These are phyloP conservation scores for Phialocephala subalpina DNA, from an alignment of 2,329 filamentous ascomycete species.

Conservation along the genomic window DNA sequence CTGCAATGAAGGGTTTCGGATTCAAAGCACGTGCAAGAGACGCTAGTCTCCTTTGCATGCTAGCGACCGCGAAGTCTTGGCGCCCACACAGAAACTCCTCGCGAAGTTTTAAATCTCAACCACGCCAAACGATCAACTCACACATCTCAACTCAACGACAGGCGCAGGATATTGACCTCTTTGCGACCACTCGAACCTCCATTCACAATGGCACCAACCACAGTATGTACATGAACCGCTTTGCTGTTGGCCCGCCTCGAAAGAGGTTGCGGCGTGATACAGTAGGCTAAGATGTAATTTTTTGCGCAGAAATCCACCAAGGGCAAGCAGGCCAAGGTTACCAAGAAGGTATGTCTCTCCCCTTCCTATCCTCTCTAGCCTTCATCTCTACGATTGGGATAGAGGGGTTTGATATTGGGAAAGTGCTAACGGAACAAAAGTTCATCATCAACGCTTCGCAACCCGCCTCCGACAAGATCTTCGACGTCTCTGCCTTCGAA, in stretches of 20 bases:
- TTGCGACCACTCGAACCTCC: constrained; percentile 65
- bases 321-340: constrained; percentile 79
- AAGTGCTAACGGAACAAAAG: constrained; percentile 53
- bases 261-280: constrained; percentile 67
- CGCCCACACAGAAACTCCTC: constrained; percentile 25
- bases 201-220: constrained; percentile 81
- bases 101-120: constrained; percentile 12
- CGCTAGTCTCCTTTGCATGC: not conserved
- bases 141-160: constrained; percentile 20
- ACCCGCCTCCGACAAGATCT: constrained; percentile 99
- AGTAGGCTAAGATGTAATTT: constrained; percentile 88
- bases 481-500: constrained; percentile 98
- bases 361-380: not conserved
- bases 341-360: constrained; percentile 42
- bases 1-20: no score
- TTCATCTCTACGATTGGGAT: not conserved
- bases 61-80: constrained; percentile 36
- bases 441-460: constrained; percentile 99
- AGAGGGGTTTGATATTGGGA: constrained; percentile 24
- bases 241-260: constrained; percentile 84
- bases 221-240: constrained; percentile 87
- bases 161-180: constrained; percentile 66
- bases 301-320: constrained; percentile 65
- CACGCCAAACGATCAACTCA: constrained; percentile 29
- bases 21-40: not conserved